Base-by-base conservation (phyloP, 2,329 filamentous ascomycete species). In the Penicillium sclerotigenum region DNA sequence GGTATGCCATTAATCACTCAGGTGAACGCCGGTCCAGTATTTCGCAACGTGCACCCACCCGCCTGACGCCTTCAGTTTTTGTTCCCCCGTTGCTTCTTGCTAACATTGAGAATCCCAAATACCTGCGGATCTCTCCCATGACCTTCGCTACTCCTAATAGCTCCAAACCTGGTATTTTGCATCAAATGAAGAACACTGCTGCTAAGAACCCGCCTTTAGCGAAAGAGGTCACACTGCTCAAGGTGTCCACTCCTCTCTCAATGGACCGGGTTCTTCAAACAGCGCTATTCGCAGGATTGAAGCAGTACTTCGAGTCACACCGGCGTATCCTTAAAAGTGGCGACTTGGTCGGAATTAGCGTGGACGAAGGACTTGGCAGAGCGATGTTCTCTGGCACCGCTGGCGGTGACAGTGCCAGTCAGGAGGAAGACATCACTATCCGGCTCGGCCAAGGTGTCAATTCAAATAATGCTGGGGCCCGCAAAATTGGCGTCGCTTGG, bases 201-300 rank as follows among this genome's bases (percentile, higher is more conserved):
- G 68, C 59, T 34, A 79, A 78, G 31, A 73, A 78, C 18, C 85
- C 85, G 4, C 85, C 85, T 18, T 73, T 81, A 34, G 86, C 86
- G 0, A 86, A 84, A 62, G 92, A 97, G 68, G 90, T 97, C 51
- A 95, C 89, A 0, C 79, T 99, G 38, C 83, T 93, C 45, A 94
- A 96, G 65, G 85, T 99, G 40, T 87, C 91, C 11, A 96, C 92
- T 0, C 94, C 94, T 0, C 80, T 94, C 8, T 93, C 92, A 0
- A 92, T 89, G 4, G 93, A 97, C 67, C 83, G 90, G 43, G 83
- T 88, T 1, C 83, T 96, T 10, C 92, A 97, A 69, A 89, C 90
- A 7, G 90, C 90, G 5, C 82, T 97, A 5, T 87, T 97, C 64
- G 87, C 90, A 18, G 91, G 90, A 0, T 75, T 99, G 40, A 97